Evolutionary conservation across 148 eudicot genomes (phyloP), one percentile per base, ranked within the genome.

Genomic region (Mesembryanthemum crystallinum): DNA sequence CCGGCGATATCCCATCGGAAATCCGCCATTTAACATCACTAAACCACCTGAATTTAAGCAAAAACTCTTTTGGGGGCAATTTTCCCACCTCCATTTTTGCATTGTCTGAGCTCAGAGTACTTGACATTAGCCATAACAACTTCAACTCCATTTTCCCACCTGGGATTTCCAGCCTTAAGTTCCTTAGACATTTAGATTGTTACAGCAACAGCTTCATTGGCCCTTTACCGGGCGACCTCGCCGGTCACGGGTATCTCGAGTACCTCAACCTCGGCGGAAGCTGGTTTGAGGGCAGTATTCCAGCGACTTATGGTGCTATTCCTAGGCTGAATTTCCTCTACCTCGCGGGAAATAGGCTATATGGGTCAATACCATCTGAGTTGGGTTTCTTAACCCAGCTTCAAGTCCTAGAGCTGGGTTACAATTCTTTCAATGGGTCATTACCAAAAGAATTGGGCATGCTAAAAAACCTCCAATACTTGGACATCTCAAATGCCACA

Each of bases 161-260:
- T 17, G 98, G 96, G 5, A 60, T 95, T 25, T 89, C 94, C 12
- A 86, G 70, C 21, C 92, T 95, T 21, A 79, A 73, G 27, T 78
- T 47, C 7, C 85, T 95, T 35, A 85, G 78, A 0, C 27, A 73
- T 72, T 65, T 95, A 14, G 76, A 89, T 61, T 89, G 98, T 35
- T 95, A 69, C 73, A 92, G 96, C 77, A 95, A 95, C 85, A 87
- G 77, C 82, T 95, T 95, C 86, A 75, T 80, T 12, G 99, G 99
- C 20, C 55, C 85, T 17, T 43, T 95, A 43, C 97, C 99, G 1
- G 23, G 28, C 7, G 96, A 95, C 43, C 72, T 92, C 37, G 23
- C 79, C 52, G 70, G 64, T 33, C 76, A 85, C 37, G 75, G 63
- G 33, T 61, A 67, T 68, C 89, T 92, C 10, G 88, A 89, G 86